Conservation (phyloP, 192 early-diverging fungal genomes). For the Diversispora eburnea region DNA sequence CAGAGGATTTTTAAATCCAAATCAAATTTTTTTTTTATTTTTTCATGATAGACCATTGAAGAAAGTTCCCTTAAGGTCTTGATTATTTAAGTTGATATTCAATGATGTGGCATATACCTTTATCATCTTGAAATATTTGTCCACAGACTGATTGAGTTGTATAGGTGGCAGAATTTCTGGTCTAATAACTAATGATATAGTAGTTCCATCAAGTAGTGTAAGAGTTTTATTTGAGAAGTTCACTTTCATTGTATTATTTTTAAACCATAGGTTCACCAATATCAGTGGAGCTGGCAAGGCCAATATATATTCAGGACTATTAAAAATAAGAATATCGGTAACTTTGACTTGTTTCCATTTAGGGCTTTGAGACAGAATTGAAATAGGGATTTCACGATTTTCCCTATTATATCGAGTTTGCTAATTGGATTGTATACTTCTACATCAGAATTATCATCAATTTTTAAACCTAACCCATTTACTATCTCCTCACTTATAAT, state of each 20-base stretch:
- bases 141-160: too few species aligned
- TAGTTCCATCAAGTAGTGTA: constrained; percentile 19
- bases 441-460: neutral
- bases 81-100: too few species aligned
- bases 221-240: constrained; percentile 19
- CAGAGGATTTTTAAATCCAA: too few species aligned
- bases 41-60: too few species aligned
- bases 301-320: constrained; percentile 11
- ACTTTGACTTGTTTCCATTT: constrained; percentile 21
- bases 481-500: too few species aligned
- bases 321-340: constrained; percentile 9
- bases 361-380: constrained; percentile 16
- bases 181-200: too few species aligned
- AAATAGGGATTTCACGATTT: constrained; percentile 1
- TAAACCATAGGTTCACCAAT: neutral
- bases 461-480: neutral
- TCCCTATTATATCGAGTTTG: neutral
- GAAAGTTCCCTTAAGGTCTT: too few species aligned
- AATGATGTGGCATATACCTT: too few species aligned
- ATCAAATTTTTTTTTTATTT: too few species aligned
- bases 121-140: too few species aligned
- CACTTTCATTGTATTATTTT: constrained; percentile 9
- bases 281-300: too few species aligned
- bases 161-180: too few species aligned
- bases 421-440: neutral